Evolutionary conservation across 2,329 filamentous ascomycete genomes (phyloP).

Genomic region (Diaporthe citriasiana): DNA sequence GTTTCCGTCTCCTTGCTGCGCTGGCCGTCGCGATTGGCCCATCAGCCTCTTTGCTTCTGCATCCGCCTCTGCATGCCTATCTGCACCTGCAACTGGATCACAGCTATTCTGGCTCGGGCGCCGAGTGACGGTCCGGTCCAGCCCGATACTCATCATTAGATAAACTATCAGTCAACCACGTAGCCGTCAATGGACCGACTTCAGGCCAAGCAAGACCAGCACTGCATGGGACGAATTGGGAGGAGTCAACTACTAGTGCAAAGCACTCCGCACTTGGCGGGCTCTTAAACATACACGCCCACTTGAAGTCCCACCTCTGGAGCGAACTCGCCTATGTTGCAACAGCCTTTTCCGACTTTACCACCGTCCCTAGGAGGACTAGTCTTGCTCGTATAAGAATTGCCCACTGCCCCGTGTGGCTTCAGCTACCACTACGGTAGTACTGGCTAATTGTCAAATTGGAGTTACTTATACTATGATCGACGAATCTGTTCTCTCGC

Average conservation of each 20-base stretch:
- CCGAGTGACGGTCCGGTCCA: not conserved
- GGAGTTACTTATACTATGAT: not conserved
- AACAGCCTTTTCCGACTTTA: not conserved
- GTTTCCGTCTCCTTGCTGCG: constrained; percentile 14
- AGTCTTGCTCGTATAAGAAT: not conserved
- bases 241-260: not conserved
- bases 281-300: not conserved
- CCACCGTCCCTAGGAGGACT: not conserved
- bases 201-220: not conserved
- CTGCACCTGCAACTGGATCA: constrained; percentile 19
- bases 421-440: not conserved
- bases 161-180: not conserved
- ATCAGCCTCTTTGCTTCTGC: not conserved
- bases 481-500: not conserved
- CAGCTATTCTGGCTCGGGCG: constrained; percentile 4
- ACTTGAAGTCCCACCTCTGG: not conserved
- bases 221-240: not conserved
- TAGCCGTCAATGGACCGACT: not conserved
- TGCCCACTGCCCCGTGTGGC: not conserved
- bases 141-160: not conserved
- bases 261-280: not conserved
- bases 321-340: no score
- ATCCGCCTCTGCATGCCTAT: not conserved
- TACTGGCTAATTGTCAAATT: not conserved
- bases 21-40: constrained; percentile 11